Conservation (phyloP, 2,329 filamentous ascomycete genomes). For the Trichophyton schoenleinii region DNA sequence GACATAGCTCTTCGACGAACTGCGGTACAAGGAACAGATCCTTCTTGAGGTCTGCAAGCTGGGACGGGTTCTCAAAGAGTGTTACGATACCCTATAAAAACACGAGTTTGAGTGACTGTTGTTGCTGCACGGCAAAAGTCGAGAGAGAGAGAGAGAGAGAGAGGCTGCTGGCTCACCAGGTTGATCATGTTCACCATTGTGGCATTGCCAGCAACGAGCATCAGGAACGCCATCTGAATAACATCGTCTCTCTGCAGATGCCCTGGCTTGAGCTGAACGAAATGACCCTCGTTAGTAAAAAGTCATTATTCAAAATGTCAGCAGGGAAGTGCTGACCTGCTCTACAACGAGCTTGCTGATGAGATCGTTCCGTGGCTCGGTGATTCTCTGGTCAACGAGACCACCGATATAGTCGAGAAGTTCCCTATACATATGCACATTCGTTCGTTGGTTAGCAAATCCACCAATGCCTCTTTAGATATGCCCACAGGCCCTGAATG, state of each 20-base stretch:
- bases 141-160: not conserved
- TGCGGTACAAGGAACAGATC: constrained; percentile 26
- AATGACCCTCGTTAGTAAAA: not conserved
- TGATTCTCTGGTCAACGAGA: constrained; percentile 31
- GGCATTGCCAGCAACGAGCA: constrained; percentile 41
- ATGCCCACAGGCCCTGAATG: not conserved
- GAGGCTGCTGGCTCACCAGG: constrained; percentile 20
- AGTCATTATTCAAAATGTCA: not conserved
- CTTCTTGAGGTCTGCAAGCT: constrained; percentile 31
- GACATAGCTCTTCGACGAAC: constrained; percentile 40
- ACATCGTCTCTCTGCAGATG: constrained; percentile 21
- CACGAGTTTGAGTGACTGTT: constrained; percentile 5
- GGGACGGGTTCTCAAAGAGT: constrained; percentile 33
- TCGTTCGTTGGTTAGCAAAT: not conserved
- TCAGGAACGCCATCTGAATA: constrained; percentile 38
- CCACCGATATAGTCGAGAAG: constrained; percentile 36
- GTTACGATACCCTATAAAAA: constrained; percentile 31
- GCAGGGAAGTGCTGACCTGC: constrained; percentile 10
- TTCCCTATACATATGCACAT: constrained; percentile 23
- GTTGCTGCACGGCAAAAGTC: not conserved
- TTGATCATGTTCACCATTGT: constrained; percentile 43
- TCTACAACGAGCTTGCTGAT: constrained; percentile 31
- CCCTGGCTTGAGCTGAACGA: constrained; percentile 18
- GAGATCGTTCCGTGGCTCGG: constrained; percentile 35
- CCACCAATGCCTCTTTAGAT: too few species aligned